Percentiles rank a stretch among this genome's conserved stretches.
phyloP scores from a whole-genome alignment of 2,329 filamentous ascomycete genomes.

The Colletotrichum australisinense region DNA sequence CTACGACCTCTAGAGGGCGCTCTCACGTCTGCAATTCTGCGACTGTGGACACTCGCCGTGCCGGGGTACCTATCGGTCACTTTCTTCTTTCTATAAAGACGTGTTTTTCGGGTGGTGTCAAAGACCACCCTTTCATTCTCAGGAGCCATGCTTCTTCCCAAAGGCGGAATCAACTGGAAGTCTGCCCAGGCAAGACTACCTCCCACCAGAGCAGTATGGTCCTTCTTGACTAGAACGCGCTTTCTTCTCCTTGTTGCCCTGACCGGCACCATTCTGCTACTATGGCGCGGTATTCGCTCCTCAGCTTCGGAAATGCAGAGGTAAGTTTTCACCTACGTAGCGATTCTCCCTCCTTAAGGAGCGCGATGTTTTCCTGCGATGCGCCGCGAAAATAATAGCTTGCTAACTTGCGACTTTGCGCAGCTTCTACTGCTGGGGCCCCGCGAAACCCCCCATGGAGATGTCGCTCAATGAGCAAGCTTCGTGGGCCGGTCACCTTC shows the following conservation, averaged over 20 bases:
- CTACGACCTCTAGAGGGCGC: neutral
- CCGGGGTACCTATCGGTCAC: neutral
- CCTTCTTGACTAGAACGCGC: constrained; percentile 79
- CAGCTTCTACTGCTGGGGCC: constrained; percentile 98
- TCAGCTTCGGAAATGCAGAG: constrained; percentile 91
- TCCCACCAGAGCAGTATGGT: constrained; percentile 77
- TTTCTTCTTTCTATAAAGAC: constrained; percentile 25
- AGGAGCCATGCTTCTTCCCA: constrained; percentile 83
- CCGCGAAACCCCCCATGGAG: constrained; percentile 93
- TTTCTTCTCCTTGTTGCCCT: constrained; percentile 81
- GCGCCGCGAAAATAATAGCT: neutral
- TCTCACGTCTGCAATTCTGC: neutral
- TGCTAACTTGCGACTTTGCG: constrained; percentile 16
- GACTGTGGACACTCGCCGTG: constrained; percentile 17
- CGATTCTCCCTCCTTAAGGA: neutral
- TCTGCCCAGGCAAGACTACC: constrained; percentile 84
- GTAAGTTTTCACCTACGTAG: constrained; percentile 61
- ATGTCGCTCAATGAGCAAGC: constrained; percentile 93
- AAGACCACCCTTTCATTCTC: constrained; percentile 46
- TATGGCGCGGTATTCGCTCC: constrained; percentile 88
- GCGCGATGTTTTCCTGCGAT: neutral
- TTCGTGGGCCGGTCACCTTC: constrained; percentile 87
- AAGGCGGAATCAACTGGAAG: constrained; percentile 93
- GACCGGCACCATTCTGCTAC: constrained; percentile 76
- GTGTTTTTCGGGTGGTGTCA: constrained; percentile 49